A percentile compares a stretch with the other conserved stretches of the same genome.
Evolutionary conservation across 805 yeast genomes (phyloP).

Genomic region (Metschnikowia vanudenii): DNA sequence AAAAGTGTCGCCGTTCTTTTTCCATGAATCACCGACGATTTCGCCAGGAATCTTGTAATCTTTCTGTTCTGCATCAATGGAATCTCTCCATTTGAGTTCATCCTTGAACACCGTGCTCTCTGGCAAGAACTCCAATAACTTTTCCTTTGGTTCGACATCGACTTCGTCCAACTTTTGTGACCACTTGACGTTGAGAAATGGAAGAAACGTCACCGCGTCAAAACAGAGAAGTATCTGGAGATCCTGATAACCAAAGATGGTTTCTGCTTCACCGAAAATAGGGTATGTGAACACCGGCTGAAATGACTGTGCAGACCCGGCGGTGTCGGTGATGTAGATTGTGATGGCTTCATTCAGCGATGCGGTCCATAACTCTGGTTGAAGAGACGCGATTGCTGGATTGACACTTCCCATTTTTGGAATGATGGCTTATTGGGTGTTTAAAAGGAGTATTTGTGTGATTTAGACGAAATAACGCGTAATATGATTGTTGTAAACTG

Average conservation of each 20-base stretch:
- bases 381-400: constrained; percentile 29
- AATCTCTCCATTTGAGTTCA: constrained; percentile 66
- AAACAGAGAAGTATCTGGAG: constrained; percentile 64
- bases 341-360: constrained; percentile 69
- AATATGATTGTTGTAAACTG: no score
- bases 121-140: constrained; percentile 60
- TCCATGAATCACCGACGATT: constrained; percentile 27
- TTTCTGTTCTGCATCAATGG: constrained; percentile 48
- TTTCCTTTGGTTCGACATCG: constrained; percentile 57
- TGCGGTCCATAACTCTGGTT: constrained; percentile 72
- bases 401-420: constrained; percentile 5
- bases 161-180: constrained; percentile 52
- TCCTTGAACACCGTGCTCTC: constrained; percentile 57
- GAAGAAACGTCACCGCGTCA: constrained; percentile 71
- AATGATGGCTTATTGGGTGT: no score
- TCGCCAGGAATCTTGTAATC: constrained; percentile 44
- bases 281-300: constrained; percentile 87
- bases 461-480: no score
- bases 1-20: constrained; percentile 40
- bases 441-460: no score
- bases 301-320: constrained; percentile 58
- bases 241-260: constrained; percentile 78
- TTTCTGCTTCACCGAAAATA: constrained; percentile 88
- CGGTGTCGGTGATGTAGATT: constrained; percentile 53
- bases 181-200: constrained; percentile 64